Conservation (phyloP, 2,329 filamentous ascomycete species). For the Diaporthe amygdali region DNA sequence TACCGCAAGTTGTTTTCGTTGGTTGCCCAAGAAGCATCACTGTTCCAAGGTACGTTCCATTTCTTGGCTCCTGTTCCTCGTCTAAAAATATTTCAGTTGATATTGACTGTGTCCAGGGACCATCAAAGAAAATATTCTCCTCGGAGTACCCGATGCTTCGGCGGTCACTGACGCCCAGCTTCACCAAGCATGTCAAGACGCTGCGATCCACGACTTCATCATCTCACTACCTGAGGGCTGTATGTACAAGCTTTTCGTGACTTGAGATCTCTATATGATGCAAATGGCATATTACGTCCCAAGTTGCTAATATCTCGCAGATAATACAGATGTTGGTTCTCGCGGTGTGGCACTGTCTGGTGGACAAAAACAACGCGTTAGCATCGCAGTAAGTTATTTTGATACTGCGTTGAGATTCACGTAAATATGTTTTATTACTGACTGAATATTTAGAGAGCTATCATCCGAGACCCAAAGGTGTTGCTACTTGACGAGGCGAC, state of each 20-base stretch:
- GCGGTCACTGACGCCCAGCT: constrained; percentile 57
- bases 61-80: neutral
- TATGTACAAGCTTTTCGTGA: neutral
- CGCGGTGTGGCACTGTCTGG: constrained; percentile 66
- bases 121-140: constrained; percentile 71
- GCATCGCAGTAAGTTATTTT: constrained; percentile 47
- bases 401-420: too few relatives aligned
- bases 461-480: constrained; percentile 56
- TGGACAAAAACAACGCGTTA: constrained; percentile 61
- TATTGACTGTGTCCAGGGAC: constrained; percentile 44
- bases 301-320: constrained; percentile 34
- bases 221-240: constrained; percentile 65
- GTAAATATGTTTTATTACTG: neutral
- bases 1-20: constrained; percentile 72
- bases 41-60: constrained; percentile 63
- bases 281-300: too few relatives aligned
- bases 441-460: constrained; percentile 41
- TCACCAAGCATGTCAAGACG: constrained; percentile 60
- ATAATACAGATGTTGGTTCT: constrained; percentile 70
- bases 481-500: constrained; percentile 66
- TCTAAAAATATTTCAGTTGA: neutral
- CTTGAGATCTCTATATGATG: neutral
- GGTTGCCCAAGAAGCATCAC: constrained; percentile 75
- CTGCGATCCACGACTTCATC: constrained; percentile 76
- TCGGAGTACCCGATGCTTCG: constrained; percentile 62